Evolutionary conservation across 176 grass and related monocot genomes (phyloP), one percentile per base, ranked within the genome.

Genomic region (Microstegium vimineum): DNA sequence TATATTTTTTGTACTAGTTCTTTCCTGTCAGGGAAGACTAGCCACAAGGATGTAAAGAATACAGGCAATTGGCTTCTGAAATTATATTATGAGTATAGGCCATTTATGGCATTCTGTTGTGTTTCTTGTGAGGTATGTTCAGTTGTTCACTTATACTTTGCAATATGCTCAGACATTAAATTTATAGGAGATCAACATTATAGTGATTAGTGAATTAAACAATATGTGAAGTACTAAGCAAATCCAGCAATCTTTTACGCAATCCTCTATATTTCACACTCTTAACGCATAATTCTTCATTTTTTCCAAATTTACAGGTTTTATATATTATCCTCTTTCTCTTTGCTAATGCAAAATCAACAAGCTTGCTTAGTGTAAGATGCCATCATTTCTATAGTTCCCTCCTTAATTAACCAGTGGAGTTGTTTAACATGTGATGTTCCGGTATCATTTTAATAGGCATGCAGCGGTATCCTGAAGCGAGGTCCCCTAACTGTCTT

Each of bases 61-160:
- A 89, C 89, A 57, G 88, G 68, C 25, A 98, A 89, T 87, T 94
- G 92, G 85, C 90, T 98, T 86, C 79, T 98, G 67, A 98, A 90
- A 66, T 57, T 90, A 82, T 98, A 98, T 74, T 98, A 98, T 4
- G 92, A 82, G 23, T 86, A 90, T 46, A 87, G 92, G 20, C 84
- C 78, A 62, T 98, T 98, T 84, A 98, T 94, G 95, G 90, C 90
- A 31, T 98, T 98, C n/a, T 98, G 95, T 73, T 93, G 95, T 90
- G 95, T 93, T 49, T 91, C 90, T 81, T 98, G 88, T 73, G 95
- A 98, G 95, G 95, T 98, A 86, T 41, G 49, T 80, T 56, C 52
- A 27, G n/a, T 25, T 60, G 54, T 32, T 74, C 5, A 8, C 77
- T 42, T 52, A 52, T 74, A 33, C 10, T 51, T 75, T 4, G 7